Evolutionary conservation across 345 rosid species (phyloP).

Genomic region (Arabis alpina): DNA sequence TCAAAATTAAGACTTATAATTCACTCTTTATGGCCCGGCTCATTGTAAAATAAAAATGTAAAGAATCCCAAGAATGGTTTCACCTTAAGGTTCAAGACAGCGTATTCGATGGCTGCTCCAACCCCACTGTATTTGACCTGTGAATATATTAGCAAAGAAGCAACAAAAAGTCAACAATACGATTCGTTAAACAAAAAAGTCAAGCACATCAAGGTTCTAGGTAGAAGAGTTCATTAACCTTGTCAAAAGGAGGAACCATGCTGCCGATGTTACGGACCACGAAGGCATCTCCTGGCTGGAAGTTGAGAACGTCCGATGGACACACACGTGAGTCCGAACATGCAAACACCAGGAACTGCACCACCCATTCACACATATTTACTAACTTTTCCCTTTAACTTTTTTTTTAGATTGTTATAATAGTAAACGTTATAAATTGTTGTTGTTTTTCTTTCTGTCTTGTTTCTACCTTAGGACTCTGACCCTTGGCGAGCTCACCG

Average conservation of each 20-base stretch:
- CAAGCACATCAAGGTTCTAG: background rate
- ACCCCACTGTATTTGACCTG: constrained; percentile 61
- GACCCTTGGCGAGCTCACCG: constrained; percentile 86
- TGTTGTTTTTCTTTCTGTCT: background rate
- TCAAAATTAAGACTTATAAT: too few relatives aligned
- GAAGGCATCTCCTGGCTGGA: constrained; percentile 62
- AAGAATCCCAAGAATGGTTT: constrained; percentile 4
- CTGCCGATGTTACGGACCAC: constrained; percentile 56
- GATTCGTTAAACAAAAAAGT: constrained; percentile 2
- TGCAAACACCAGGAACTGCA: constrained; percentile 89
- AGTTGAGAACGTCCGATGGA: constrained; percentile 43
- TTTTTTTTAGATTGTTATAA: background rate
- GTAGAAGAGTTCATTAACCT: constrained; percentile 37
- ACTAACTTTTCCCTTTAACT: background rate
- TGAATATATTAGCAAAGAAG: background rate
- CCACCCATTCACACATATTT: constrained; percentile 18
- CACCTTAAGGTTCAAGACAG: constrained; percentile 97
- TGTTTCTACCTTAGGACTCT: constrained; percentile 73
- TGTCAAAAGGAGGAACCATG: constrained; percentile 58
- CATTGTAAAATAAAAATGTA: background rate
- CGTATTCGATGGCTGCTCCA: constrained; percentile 93
- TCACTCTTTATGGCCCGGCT: constrained; percentile 8
- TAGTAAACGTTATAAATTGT: background rate
- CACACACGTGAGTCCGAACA: constrained; percentile 51
- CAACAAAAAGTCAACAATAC: background rate